A percentile compares a stretch with the other conserved stretches of the same genome.
phyloP scores from a whole-genome alignment of 768 basidiomycete genomes.

The Amanita molliuscula region DNA sequence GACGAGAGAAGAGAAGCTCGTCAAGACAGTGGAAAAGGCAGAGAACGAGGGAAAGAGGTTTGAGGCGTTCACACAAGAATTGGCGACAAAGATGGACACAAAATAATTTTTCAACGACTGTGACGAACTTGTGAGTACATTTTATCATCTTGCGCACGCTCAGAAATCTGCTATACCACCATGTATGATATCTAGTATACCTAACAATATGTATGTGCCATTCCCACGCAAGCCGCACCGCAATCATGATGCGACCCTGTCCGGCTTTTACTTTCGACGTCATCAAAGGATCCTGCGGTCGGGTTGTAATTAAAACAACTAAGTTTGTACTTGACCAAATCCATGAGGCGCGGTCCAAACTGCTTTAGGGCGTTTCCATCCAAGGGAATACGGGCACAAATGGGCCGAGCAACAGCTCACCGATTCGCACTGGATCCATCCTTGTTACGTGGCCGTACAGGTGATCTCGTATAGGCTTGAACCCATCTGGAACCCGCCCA shows the following conservation, averaged over 20 bases:
- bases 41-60: slow-evolving; percentile 47
- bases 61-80: slow-evolving; percentile 35
- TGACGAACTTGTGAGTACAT: not conserved
- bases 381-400: no score
- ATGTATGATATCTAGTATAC: not conserved
- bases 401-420: no score
- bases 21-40: slow-evolving; percentile 49
- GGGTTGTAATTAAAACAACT: no score
- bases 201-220: slow-evolving; percentile 34
- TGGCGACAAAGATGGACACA: slow-evolving; percentile 1
- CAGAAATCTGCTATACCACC: not conserved
- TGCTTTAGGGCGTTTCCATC: slow-evolving; percentile 59
- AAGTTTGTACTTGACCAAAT: slow-evolving; percentile 44
- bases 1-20: slow-evolving; percentile 48
- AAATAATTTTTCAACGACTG: not conserved
- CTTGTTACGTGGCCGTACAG: no score
- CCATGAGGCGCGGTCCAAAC: slow-evolving; percentile 79
- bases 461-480: no score
- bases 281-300: no score
- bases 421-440: slow-evolving; percentile 54
- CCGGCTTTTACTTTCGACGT: no score
- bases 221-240: slow-evolving; percentile 50
- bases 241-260: no score
- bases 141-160: not conserved
- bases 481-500: no score